phyloP scores from a whole-genome alignment of 805 yeast species.

The Clavispora asparagi region DNA sequence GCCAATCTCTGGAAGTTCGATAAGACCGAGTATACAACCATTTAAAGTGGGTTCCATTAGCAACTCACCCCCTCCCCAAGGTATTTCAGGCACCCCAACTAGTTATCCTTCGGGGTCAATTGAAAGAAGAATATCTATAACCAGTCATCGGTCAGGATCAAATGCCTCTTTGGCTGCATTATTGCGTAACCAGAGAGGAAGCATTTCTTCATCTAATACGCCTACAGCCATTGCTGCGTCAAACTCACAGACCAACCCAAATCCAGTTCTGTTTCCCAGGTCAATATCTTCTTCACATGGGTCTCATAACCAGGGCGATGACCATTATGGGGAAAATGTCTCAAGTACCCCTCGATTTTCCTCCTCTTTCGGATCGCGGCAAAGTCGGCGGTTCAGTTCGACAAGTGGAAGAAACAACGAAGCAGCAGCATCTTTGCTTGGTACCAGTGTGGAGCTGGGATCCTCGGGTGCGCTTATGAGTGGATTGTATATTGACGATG shows the following conservation, averaged over 20 bases:
- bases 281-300: conserved; percentile 39
- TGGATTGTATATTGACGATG: conserved; percentile 50
- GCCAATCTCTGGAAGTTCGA: background rate
- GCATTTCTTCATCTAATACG: conserved; percentile 35
- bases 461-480: conserved; percentile 31
- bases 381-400: conserved; percentile 43
- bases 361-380: conserved; percentile 68
- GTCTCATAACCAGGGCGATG: conserved; percentile 25
- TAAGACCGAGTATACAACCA: conserved; percentile 45
- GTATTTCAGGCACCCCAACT: conserved; percentile 12
- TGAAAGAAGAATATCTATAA: conserved; percentile 37
- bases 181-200: conserved; percentile 45
- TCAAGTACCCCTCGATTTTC: conserved; percentile 55
- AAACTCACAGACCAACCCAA: conserved; percentile 8
- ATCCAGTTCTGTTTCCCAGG: conserved; percentile 22
- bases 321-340: conserved; percentile 21
- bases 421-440: conserved; percentile 19
- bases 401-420: conserved; percentile 21
- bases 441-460: conserved; percentile 34
- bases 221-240: conserved; percentile 21
- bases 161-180: conserved; percentile 51
- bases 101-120: conserved; percentile 18
- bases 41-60: conserved; percentile 61
- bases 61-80: conserved; percentile 30
- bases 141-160: conserved; percentile 44